Base-by-base conservation (phyloP, 2,329 filamentous ascomycete genomes). In the Periglandula ipomoeae region DNA sequence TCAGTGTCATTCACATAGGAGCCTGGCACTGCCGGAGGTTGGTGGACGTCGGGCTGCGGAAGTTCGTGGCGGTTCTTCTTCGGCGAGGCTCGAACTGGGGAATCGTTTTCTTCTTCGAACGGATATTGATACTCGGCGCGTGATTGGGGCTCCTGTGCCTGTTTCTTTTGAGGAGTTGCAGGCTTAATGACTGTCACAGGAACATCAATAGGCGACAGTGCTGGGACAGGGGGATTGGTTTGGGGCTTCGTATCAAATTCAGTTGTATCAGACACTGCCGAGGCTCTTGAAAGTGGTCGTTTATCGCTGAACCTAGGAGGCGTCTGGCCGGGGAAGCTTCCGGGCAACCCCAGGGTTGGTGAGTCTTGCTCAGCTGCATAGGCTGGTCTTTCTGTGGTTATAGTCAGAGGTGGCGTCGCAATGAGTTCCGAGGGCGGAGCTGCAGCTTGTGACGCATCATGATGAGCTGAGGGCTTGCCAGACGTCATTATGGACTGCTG, bases 231-330 rank as follows among this genome's bases (percentile, higher is more conserved):
- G 1, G 74, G 67, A 41, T 81, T 77, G 1, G 75, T 78, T 60
- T 89, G 85, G 20, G 81, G 74, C 56, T 89, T 85, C n/a, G 73
- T 75, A 55, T 89, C 86, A 55, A 89, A 86, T 57, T 87, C 82
- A 0, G 84, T 88, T 7, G 75, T 75, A 38, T 74, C 74, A n/a
- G 81, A 83, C 5, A 67, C 68, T 42, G 67, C 68, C 5, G 84
- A 85, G 13, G 79, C 60, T 3, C 82, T 77, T 15, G 83, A 84
- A 27, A 64, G 65, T 2, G 80, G 81, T 27, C 69, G 66, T 39
- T 77, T 70, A 26, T 80, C 73, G 11, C 64, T 59, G 19, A 67
- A 65, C 9, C 62, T 53, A 2, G 63, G 59, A 41, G 67, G 66
- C 22, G 58, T 70, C 35, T 63, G 55, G 24, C 65, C 62, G 47